Base-by-base conservation (phyloP, 192 early-diverging fungal species). In the Entophlyctis luteolus region DNA sequence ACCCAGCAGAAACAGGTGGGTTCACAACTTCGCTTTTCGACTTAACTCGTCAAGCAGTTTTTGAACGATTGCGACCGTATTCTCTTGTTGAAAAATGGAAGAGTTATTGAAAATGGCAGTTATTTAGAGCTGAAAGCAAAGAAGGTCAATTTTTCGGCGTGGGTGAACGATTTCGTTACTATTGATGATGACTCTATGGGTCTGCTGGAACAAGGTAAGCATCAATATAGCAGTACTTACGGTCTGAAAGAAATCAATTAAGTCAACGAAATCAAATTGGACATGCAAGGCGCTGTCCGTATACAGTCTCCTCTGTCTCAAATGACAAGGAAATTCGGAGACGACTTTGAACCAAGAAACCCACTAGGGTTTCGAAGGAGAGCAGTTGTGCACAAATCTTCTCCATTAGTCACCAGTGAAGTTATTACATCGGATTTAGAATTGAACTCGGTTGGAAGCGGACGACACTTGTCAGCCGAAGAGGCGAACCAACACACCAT, bases 21-120 rank as follows among this genome's bases (percentile, higher is more conserved):
- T 39, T 8, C 20, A 18, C n/a, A n/a, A n/a, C n/a, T n/a, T n/a
- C n/a, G n/a, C n/a, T n/a, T n/a, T n/a, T n/a, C n/a, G n/a, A n/a
- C n/a, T 67, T 83, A 85, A 62, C 80, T 77, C 59, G 60, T 83
- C n/a, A 55, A 65, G 23, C 29, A 67, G 55, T 70, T 70, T 46
- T 23, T 70, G 32, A 47, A 36, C 12, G 70, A 81, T 25, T 90
- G 85, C 48, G 86, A 90, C 48, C 57, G 66, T 6, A 84, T 90
- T 36, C 74, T 90, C n/a, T 84, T 87, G 20, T 72, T 90, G 71
- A 88, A 91, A 67, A 74, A 62, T 29, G 89, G 88, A 3, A 68
- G 66, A 12, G 74, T 81, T 0, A 76, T 84, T 35, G 81, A 79
- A 25, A 67, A 87, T 29, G 89, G 89, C 16, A 85, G 80, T 0